Evolutionary conservation across 345 rosid genomes (phyloP), one percentile per base, ranked within the genome.

Genomic region (Stellera chamaejasme): DNA sequence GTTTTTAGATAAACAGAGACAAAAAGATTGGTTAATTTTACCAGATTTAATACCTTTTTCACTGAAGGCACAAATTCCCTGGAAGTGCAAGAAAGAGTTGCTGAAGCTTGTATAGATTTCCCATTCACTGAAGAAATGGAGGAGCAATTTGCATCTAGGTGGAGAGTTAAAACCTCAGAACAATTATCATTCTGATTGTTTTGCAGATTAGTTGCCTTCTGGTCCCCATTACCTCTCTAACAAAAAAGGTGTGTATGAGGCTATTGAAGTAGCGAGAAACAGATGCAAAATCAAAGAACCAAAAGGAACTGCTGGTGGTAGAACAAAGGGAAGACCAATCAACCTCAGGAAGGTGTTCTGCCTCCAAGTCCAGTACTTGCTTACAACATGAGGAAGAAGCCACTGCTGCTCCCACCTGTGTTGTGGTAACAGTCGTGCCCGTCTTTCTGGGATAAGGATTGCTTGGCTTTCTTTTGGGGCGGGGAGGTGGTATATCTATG

Each of bases 391-490:
- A 67, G 66, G 79, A 75, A 64, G 94, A 79, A 67, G 61, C 73
- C 13, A 84, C 63, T 0, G 61, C 69, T 26, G 60, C 67, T 65
- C 75, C 73, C 2, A 54, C 49, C 43, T 74, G 82, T 10, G 44
- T 59, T 53, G 71, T 27, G 19, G 75, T 58, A 60, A 72, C 61
- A 68, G 72, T 46, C 11, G 55, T 52, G 60, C 80, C 78, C 0
- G 63, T 86, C 79, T 88, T 92, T 64, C 96, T 69, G 69, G 98
- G 98, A 75, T 88, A 92, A 57, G 98, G 98, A 81, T 82, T 88
- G 72, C 74, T 77, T 44, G 98, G 96, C 78, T 92, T 92, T 50
- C 88, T 79, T 68, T 92, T 92, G 45, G 96, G 98, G 45, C 98
- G 88, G 28, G 98, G 96, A 75, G 98, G 96, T 43, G 98, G 98